These are phyloP conservation scores for Mrakia gelida DNA, from an alignment of 768 basidiomycete genomes.

Conservation along the genomic window DNA sequence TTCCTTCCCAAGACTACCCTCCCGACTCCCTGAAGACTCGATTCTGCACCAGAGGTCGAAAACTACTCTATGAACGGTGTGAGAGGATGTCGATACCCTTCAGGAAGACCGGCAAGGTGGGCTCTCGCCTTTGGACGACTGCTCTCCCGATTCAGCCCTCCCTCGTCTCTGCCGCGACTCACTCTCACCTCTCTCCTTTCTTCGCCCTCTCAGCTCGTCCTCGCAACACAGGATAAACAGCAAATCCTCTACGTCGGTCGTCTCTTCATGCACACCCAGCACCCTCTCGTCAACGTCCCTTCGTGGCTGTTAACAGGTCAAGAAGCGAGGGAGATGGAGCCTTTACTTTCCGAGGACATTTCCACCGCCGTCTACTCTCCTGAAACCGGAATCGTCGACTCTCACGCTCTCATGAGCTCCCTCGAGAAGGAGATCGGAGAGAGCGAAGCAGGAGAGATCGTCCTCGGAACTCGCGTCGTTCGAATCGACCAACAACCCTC, in stretches of 20 bases:
- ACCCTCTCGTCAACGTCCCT: slow-evolving; percentile 50
- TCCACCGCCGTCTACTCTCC: slow-evolving; percentile 43
- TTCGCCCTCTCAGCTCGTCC: slow-evolving; percentile 60
- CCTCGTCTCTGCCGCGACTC: background rate
- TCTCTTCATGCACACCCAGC: slow-evolving; percentile 61
- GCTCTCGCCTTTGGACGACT: background rate
- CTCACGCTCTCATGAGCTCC: slow-evolving; percentile 74
- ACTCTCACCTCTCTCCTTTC: background rate
- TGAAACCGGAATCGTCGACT: slow-evolving; percentile 85
- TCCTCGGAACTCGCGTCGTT: slow-evolving; percentile 74
- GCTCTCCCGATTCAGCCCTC: too few species aligned
- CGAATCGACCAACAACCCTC: slow-evolving; percentile 70
- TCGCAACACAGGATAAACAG: slow-evolving; percentile 55
- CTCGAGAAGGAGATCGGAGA: slow-evolving; percentile 77
- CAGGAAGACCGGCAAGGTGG: slow-evolving; percentile 63
- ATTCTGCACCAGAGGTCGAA: slow-evolving; percentile 78
- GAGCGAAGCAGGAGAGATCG: slow-evolving; percentile 63
- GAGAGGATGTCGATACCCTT: slow-evolving; percentile 58
- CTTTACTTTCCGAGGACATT: background rate
- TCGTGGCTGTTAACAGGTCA: slow-evolving; percentile 64
- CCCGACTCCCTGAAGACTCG: slow-evolving; percentile 74
- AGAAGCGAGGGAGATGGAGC: slow-evolving; percentile 66
- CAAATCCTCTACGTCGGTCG: slow-evolving; percentile 67
- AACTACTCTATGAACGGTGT: slow-evolving; percentile 77
- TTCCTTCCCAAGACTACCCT: slow-evolving; percentile 56